Base-by-base conservation (phyloP, 2,329 filamentous ascomycete genomes). In the Coniochaeta sp. region DNA sequence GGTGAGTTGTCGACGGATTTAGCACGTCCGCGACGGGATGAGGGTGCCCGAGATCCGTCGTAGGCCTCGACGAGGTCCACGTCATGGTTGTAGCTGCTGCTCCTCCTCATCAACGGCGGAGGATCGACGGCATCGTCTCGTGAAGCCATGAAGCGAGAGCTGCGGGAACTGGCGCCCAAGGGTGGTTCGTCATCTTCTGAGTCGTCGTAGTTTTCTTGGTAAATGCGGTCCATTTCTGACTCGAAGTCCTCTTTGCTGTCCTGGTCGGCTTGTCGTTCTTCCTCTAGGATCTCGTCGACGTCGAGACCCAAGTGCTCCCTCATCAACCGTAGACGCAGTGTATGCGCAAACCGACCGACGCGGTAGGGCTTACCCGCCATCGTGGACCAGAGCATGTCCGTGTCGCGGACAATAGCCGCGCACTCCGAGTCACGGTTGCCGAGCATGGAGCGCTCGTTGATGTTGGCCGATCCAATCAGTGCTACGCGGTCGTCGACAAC, bases 401-500 rank as follows among this genome's bases (percentile, higher is more conserved):
- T 92, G 65, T 99, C 94, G 50, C 92, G 83, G 38, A 99, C 88
- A 40, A 97, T 80, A 6, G 91, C 86, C 5, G 92, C 94, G 56
- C 89, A 84, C 69, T 99, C 94, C 0, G 92, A 96, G 67, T 99
- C 94, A 61, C 94, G 83, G 48, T 82, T 86, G 8, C 94, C 94
- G 55, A 96, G 69, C 90, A 97, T 91, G 6, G 92, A 97, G 45
- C 94, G 85, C 68, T 99, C 94, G 62, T 99, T 99, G 75, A 99
- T 97, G 65, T 99, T 99, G 50, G 94, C 94, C 45, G 92, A 97
- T 16, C 94, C 94, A 60, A 99, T 99, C 55, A 99, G 84, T 18
- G 87, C 92, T 53, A 94, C 83, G 30, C 92, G 83, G 63, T 99
- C 94, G 67, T 99, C 94, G 4, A 96, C 92, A 52, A 99, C 81